Percentiles rank a stretch among this genome's conserved stretches.
phyloP scores from a whole-genome alignment of 306 rosid genomes.

The Herpetospermum pedunculosum region DNA sequence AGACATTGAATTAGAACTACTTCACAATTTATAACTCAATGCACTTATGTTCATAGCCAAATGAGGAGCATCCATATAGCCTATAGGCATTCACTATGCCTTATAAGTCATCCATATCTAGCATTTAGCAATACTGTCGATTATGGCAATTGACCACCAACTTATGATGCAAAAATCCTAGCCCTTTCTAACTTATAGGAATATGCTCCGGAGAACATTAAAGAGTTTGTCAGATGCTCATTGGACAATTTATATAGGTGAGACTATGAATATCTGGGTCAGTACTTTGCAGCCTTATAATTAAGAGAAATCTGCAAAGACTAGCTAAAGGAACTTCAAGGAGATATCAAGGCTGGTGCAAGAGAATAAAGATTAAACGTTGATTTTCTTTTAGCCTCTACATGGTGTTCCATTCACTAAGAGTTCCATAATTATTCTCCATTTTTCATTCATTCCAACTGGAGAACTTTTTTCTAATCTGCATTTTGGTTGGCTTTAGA shows the following conservation, averaged over 20 bases:
- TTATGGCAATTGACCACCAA: background rate
- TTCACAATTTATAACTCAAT: background rate
- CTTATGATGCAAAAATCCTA: background rate
- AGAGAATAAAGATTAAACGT: background rate
- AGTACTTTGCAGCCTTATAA: background rate
- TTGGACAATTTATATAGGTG: background rate
- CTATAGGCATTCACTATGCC: background rate
- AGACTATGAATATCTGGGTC: background rate
- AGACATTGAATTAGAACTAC: background rate
- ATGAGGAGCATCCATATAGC: background rate
- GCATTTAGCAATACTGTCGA: background rate
- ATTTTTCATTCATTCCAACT: background rate
- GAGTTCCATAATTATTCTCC: background rate
- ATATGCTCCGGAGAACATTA: background rate
- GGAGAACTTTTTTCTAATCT: background rate
- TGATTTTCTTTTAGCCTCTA: background rate
- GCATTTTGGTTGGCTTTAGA: background rate
- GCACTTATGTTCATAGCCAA: background rate
- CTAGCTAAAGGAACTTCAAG: background rate
- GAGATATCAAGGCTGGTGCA: background rate
- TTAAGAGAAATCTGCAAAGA: background rate
- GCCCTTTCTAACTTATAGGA: background rate
- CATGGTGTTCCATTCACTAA: background rate
- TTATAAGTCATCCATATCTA: background rate
- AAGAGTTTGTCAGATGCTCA: background rate